phyloP scores from a whole-genome alignment of 306 rosid genomes.

The Malus asiatica region DNA sequence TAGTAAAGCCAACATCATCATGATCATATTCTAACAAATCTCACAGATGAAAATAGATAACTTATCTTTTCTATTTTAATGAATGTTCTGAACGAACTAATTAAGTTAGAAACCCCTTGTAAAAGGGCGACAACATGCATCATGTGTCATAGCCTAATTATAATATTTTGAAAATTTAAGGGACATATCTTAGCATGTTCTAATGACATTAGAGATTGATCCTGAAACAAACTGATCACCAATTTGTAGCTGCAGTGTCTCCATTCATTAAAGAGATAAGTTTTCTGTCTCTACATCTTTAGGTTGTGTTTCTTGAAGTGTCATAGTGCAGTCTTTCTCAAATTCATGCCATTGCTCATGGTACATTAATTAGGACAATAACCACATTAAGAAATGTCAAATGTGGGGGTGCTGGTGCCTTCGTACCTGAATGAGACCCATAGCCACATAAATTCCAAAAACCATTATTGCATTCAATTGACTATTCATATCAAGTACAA shows the following conservation, averaged over 20 bases:
- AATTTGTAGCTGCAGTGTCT: not conserved
- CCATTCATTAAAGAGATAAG: not conserved
- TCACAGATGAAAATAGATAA: too few species aligned
- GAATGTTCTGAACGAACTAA: too few species aligned
- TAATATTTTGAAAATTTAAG: too few species aligned
- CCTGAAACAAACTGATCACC: not conserved
- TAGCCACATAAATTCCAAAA: not conserved
- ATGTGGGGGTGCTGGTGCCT: not conserved
- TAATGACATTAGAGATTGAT: too few species aligned
- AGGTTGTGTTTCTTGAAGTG: too few species aligned
- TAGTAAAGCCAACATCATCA: too few species aligned
- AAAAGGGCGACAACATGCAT: not conserved
- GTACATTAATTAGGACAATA: not conserved
- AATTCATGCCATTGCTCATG: not conserved
- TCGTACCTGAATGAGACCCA: not conserved
- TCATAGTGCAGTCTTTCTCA: not conserved
- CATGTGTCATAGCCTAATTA: not conserved
- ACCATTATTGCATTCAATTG: not conserved
- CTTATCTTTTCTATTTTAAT: too few species aligned
- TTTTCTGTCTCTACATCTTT: not conserved
- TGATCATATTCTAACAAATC: too few species aligned
- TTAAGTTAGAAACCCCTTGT: too few species aligned
- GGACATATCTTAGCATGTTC: not conserved
- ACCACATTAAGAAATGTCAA: too few species aligned
- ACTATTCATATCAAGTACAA: not conserved